A percentile compares a stretch with the other conserved stretches of the same genome.
These are phyloP conservation scores for Camillea tinctor DNA, from an alignment of 2,329 filamentous ascomycete species.

Conservation along the genomic window DNA sequence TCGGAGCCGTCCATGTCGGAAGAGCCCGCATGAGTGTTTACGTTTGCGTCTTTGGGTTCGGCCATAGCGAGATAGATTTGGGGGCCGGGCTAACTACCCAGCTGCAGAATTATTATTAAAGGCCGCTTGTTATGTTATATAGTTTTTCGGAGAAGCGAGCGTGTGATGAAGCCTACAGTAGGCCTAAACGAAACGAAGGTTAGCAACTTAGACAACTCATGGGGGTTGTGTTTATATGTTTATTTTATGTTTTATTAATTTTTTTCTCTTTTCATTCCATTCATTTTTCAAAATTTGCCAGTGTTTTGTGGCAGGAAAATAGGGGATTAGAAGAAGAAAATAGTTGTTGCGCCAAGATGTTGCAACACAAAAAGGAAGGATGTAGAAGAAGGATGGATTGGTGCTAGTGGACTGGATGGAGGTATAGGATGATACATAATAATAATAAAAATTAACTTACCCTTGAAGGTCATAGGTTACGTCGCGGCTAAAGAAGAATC, in stretches of 20 bases:
- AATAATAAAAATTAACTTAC: not conserved
- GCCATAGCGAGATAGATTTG: not conserved
- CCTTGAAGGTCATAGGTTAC: not conserved
- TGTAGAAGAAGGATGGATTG: too few species aligned
- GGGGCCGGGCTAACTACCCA: not conserved
- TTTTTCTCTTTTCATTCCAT: too few species aligned
- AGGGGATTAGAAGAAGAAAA: not conserved
- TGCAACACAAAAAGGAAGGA: not conserved
- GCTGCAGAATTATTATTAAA: too few species aligned
- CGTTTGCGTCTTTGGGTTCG: not conserved
- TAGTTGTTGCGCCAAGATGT: not conserved
- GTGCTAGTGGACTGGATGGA: not conserved
- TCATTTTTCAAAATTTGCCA: not conserved
- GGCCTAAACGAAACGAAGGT: not conserved
- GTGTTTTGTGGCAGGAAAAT: not conserved
- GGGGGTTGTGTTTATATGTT: too few species aligned
- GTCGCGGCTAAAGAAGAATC: not conserved
- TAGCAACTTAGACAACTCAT: not conserved
- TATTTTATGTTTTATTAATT: too few species aligned
- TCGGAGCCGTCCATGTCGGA: slow-evolving; percentile 17
- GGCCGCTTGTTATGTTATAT: not conserved
- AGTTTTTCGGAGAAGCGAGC: not conserved
- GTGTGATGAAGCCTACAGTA: not conserved
- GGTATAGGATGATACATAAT: not conserved
- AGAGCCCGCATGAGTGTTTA: not conserved